These are phyloP conservation scores for Corynascus novoguineensis DNA, from an alignment of 495 filamentous ascomycete species.

Conservation along the genomic window DNA sequence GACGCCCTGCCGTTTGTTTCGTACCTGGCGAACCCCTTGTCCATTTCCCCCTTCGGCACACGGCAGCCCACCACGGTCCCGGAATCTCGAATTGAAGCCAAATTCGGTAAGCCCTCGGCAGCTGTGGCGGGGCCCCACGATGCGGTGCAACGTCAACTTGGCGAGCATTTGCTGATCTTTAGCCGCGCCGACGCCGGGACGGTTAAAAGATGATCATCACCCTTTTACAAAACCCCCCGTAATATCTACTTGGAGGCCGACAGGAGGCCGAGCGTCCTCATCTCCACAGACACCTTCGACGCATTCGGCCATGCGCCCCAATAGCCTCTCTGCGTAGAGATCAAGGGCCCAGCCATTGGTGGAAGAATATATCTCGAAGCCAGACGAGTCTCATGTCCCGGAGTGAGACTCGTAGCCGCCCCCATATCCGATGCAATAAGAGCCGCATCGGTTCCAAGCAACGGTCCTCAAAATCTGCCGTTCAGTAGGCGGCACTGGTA, in stretches of 20 bases:
- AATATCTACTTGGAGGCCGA: slow-evolving; percentile 12
- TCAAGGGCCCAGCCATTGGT: background rate
- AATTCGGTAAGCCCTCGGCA: background rate
- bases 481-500: too few species aligned
- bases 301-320: slow-evolving; percentile 11
- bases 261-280: background rate
- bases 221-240: slow-evolving; percentile 15
- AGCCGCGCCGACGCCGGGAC: slow-evolving; percentile 11
- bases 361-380: slow-evolving; percentile 5
- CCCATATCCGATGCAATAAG: background rate
- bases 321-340: slow-evolving; percentile 3
- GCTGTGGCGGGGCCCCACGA: slow-evolving; percentile 9
- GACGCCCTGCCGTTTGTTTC: background rate
- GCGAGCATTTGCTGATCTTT: slow-evolving; percentile 13
- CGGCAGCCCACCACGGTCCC: too few species aligned
- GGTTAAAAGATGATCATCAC: slow-evolving; percentile 13
- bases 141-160: slow-evolving; percentile 5
- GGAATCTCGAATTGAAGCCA: background rate
- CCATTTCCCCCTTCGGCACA: background rate
- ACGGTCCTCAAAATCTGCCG: too few species aligned
- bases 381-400: slow-evolving; percentile 7
- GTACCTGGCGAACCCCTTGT: slow-evolving; percentile 5
- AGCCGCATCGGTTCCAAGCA: background rate
- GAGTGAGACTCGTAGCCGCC: background rate
- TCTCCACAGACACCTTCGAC: background rate